Conservation (phyloP, 176 grass and related monocot genomes). For the Oryza rufipogon region DNA sequence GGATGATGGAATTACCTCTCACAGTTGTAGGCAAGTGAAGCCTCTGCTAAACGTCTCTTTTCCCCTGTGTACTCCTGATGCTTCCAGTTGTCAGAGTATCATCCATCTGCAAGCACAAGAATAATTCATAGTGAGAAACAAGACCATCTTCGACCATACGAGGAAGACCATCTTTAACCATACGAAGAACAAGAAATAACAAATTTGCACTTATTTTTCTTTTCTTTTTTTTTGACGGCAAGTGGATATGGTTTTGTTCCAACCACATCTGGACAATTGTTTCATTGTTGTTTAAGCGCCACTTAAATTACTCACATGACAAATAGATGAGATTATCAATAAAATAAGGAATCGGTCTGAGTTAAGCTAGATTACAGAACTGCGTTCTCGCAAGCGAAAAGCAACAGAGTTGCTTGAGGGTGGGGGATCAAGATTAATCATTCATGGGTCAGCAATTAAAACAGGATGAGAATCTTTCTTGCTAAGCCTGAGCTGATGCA, state of each 20-base stretch:
- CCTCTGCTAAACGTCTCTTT: conserved; percentile 85
- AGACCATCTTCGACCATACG: neutral
- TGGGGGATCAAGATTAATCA: conserved; percentile 1
- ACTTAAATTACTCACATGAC: neutral
- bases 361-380: neutral
- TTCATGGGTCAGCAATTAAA: neutral
- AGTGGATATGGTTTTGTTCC: neutral
- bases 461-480: neutral
- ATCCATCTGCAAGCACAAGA: conserved; percentile 75
- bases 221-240: too few relatives aligned
- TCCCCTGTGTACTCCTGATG: conserved; percentile 82
- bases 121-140: conserved; percentile 1
- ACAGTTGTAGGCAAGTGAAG: conserved; percentile 98
- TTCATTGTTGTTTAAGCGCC: conserved; percentile 1
- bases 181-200: neutral
- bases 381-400: conserved; percentile 5
- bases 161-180: too few relatives aligned
- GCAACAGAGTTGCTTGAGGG: neutral
- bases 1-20: conserved; percentile 62
- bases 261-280: neutral
- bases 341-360: neutral
- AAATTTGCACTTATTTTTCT: neutral
- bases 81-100: conserved; percentile 96
- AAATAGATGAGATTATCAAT: neutral
- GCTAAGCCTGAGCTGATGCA: neutral